phyloP scores from a whole-genome alignment of 192 early-diverging fungal genomes.

The Coemansia sp. region DNA sequence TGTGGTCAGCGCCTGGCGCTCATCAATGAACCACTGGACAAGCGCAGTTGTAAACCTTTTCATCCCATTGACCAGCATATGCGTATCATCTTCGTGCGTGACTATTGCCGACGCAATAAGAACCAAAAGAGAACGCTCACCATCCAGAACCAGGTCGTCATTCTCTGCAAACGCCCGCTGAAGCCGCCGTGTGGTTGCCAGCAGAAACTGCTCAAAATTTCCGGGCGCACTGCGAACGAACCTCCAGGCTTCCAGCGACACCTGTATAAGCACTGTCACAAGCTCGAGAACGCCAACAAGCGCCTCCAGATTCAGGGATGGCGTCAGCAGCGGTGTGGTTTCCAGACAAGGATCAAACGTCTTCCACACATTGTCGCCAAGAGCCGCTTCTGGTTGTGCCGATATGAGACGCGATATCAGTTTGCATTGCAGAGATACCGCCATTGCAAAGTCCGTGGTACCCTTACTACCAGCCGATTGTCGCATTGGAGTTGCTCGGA shows the following conservation, averaged over 20 bases:
- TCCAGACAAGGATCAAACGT: constrained; percentile 18
- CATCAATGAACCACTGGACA: constrained; percentile 45
- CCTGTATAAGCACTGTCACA: constrained; percentile 27
- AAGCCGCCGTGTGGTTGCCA: constrained; percentile 21
- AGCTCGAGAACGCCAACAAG: constrained; percentile 32
- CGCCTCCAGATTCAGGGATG: constrained; percentile 18
- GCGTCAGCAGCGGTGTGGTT: constrained; percentile 11
- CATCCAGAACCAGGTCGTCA: constrained; percentile 30
- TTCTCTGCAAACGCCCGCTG: constrained; percentile 20
- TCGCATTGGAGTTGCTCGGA: constrained; percentile 7
- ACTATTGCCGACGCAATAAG: constrained; percentile 40
- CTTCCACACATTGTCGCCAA: constrained; percentile 19
- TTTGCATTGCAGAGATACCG: constrained; percentile 21
- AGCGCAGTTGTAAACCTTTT: constrained; percentile 23
- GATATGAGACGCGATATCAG: constrained; percentile 25
- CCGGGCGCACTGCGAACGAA: constrained; percentile 11
- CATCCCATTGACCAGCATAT: constrained; percentile 26
- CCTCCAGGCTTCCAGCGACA: constrained; percentile 22
- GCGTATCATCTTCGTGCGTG: constrained; percentile 33
- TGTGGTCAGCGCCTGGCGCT: constrained; percentile 24
- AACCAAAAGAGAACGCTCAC: constrained; percentile 34
- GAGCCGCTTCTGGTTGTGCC: constrained; percentile 15
- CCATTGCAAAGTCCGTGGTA: constrained; percentile 7
- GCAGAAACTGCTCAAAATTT: constrained; percentile 28
- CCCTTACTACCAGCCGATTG: background rate